phyloP scores from a whole-genome alignment of 495 filamentous ascomycete genomes.

The Xylaria acuta region DNA sequence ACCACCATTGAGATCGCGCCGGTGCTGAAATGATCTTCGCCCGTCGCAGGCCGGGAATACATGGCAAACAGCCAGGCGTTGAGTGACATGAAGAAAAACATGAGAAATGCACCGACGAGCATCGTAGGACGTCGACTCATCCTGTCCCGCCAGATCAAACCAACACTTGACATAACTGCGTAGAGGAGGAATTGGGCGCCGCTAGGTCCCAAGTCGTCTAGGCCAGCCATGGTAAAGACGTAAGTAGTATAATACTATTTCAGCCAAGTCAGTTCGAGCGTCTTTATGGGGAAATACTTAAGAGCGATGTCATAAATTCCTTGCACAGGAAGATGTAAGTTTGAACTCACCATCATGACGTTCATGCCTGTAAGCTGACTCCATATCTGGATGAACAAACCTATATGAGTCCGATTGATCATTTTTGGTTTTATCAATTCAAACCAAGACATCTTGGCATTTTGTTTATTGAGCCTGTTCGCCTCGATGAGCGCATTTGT shows the following conservation, averaged over 20 bases:
- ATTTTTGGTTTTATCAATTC: constrained; percentile 74
- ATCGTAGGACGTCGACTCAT: constrained; percentile 69
- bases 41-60: constrained; percentile 48
- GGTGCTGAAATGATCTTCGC: constrained; percentile 42
- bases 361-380: constrained; percentile 85
- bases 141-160: constrained; percentile 62
- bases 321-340: background rate
- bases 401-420: constrained; percentile 77
- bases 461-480: constrained; percentile 69
- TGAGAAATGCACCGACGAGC: constrained; percentile 67
- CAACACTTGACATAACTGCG: constrained; percentile 62
- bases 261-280: background rate
- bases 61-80: constrained; percentile 71
- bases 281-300: background rate
- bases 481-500: constrained; percentile 72
- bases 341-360: constrained; percentile 71
- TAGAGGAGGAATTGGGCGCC: constrained; percentile 79
- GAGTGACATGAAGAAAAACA: constrained; percentile 72
- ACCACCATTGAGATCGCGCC: constrained; percentile 54
- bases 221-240: constrained; percentile 75
- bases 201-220: constrained; percentile 68
- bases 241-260: constrained; percentile 64
- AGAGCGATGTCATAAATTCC: background rate
- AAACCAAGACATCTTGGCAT: constrained; percentile 67
- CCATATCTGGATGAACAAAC: constrained; percentile 84